Evolutionary conservation across 2,329 filamentous ascomycete species (phyloP).

Genomic region (Fusarium piperis): DNA sequence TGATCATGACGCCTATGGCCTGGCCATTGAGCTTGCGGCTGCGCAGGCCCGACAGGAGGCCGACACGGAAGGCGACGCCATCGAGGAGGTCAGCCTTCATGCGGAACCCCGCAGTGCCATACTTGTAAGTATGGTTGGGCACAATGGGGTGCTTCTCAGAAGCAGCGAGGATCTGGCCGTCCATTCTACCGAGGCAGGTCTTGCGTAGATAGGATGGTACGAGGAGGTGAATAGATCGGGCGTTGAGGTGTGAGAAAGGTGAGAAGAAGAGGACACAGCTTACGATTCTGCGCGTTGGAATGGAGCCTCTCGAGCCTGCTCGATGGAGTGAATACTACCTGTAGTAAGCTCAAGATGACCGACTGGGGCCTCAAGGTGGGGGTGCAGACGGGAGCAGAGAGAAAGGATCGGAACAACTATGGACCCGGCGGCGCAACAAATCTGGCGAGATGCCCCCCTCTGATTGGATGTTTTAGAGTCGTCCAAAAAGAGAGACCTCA

Average conservation of each 20-base stretch:
- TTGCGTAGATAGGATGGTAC: not conserved
- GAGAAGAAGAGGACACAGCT: slow-evolving; percentile 34
- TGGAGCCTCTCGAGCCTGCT: not conserved
- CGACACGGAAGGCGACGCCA: slow-evolving; percentile 92
- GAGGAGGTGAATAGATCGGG: not conserved
- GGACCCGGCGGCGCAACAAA: slow-evolving; percentile 21
- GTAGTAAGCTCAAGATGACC: not conserved
- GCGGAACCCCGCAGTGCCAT: slow-evolving; percentile 74
- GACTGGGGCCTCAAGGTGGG: not conserved
- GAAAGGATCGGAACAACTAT: slow-evolving; percentile 23
- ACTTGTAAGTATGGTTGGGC: slow-evolving; percentile 66
- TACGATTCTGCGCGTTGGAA: not conserved
- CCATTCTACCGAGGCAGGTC: slow-evolving; percentile 53
- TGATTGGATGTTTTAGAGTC: slow-evolving; percentile 21
- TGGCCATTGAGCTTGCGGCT: slow-evolving; percentile 90
- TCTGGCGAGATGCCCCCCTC: slow-evolving; percentile 3
- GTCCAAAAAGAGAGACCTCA: slow-evolving; percentile 26
- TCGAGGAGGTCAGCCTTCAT: slow-evolving; percentile 84
- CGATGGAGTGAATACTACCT: not conserved
- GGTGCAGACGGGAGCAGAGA: too few species aligned
- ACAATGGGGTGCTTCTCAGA: slow-evolving; percentile 71
- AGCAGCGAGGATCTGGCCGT: slow-evolving; percentile 66
- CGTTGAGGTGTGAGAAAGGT: not conserved
- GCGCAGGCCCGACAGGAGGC: slow-evolving; percentile 85
- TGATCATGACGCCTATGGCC: slow-evolving; percentile 96